Percentiles rank a stretch among this genome's conserved stretches.
Evolutionary conservation across 106 monocot genomes (phyloP).

Genomic region (Allium cepa): DNA sequence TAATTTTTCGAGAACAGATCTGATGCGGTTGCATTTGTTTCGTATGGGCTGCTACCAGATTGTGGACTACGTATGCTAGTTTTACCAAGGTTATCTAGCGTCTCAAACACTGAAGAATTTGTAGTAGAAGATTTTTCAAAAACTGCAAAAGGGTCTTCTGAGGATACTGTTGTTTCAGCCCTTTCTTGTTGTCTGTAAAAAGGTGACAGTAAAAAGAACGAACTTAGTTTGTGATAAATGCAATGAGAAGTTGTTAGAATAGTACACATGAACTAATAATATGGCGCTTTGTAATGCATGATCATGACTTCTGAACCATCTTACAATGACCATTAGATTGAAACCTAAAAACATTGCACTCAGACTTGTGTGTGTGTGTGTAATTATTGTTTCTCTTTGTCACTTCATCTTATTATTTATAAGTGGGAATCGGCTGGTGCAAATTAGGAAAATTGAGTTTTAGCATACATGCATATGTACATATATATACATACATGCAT

Average conservation of each 20-base stretch:
- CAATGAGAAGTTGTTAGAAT: neutral
- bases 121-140: conserved; percentile 28
- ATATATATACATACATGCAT: no score
- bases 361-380: no score
- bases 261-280: neutral
- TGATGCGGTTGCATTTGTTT: conserved; percentile 2
- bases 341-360: neutral
- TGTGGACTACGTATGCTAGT: neutral
- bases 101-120: conserved; percentile 12
- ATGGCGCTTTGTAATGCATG: neutral
- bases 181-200: conserved; percentile 29
- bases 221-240: neutral
- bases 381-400: no score
- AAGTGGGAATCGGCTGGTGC: no score
- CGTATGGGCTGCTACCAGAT: neutral
- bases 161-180: conserved; percentile 14
- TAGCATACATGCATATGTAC: no score
- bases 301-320: neutral
- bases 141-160: conserved; percentile 68
- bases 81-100: conserved; percentile 42
- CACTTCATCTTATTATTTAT: neutral
- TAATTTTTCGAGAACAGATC: conserved; percentile 32
- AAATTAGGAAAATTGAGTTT: no score
- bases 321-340: neutral
- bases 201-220: conserved; percentile 29